Conservation (phyloP, 2,329 filamentous ascomycete genomes). For the Chalaropsis ovoidea region DNA sequence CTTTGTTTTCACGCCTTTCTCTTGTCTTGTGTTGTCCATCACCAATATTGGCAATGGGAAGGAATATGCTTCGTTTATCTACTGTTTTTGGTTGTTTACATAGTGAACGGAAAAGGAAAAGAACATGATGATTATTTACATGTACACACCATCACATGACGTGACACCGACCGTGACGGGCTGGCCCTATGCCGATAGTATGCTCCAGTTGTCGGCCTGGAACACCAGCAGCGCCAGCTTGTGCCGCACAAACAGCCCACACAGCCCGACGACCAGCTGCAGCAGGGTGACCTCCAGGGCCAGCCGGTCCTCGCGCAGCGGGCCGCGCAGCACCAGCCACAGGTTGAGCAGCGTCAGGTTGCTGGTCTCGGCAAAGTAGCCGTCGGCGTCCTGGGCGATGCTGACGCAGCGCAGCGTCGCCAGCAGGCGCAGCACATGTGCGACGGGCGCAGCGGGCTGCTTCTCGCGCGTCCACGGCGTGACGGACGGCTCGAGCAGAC, state of each 20-base stretch:
- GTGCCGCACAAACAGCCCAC: constrained; percentile 78
- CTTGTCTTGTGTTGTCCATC: not conserved
- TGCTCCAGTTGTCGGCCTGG: constrained; percentile 62
- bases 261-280: constrained; percentile 65
- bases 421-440: constrained; percentile 55
- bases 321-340: constrained; percentile 92
- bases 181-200: constrained; percentile 11
- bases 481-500: constrained; percentile 75
- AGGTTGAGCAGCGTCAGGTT: constrained; percentile 93
- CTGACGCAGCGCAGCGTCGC: constrained; percentile 57
- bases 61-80: constrained; percentile 1
- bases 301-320: constrained; percentile 75
- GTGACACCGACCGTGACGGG: too few relatives aligned
- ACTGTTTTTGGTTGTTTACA: constrained; percentile 4
- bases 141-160: not conserved
- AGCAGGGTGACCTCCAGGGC: constrained; percentile 70
- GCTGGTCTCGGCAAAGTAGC: constrained; percentile 64
- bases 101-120: not conserved
- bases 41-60: not conserved
- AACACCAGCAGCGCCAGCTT: constrained; percentile 79
- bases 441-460: constrained; percentile 58
- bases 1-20: not conserved
- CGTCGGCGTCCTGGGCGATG: constrained; percentile 56
- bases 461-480: constrained; percentile 60
- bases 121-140: not conserved